Base-by-base conservation (phyloP, 148 eudicot genomes). In the Cornus kousa region DNA sequence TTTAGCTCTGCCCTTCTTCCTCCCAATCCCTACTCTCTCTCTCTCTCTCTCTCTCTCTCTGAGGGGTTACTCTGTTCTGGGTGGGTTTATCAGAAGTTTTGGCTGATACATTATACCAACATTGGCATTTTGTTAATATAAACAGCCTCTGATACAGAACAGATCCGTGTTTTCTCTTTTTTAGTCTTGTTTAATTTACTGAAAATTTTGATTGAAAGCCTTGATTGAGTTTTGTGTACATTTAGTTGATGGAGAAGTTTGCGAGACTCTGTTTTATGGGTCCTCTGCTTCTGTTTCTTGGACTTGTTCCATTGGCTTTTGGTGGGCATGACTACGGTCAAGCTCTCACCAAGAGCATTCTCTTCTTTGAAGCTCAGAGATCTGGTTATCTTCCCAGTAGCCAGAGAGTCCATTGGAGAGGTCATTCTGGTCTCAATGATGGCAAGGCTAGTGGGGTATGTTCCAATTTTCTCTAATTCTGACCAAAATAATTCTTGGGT, bases 321-420 rank as follows among this genome's bases (percentile, higher is more conserved):
- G 93, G 84, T 40, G 93, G 91, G 32, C 98, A 96, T 87, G 86
- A 96, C 68, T 96, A 96, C 75, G 89, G 89, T 10, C 82, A 90
- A 40, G 99, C 99, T 77, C 87, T 96, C 62, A 92, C 89, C 55
- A 96, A 96, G 84, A 91, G 99, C 82, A 85, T 95, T 84, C 80
- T 96, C 69, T 96, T 96, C 79, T 96, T 88, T 70, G 99, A 95
- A 78, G 99, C 99, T 73, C 99, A 96, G 73, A 90, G 99, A 89
- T 96, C 99, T 81, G 99, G 99, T 28, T 82, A 88, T 39, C 91
- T 96, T 48, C 99, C 99, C 20, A 72, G 79, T 33, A 64, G 71
- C 71, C 99, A 96, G 72, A 93, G 99, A 88, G 93, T 96, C 53
- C 84, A 84, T 39, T 96, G 99, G 99, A 89, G 99, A 76, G 89